Base-by-base conservation (phyloP, 2,329 filamentous ascomycete species). In the Metarhizium album region DNA sequence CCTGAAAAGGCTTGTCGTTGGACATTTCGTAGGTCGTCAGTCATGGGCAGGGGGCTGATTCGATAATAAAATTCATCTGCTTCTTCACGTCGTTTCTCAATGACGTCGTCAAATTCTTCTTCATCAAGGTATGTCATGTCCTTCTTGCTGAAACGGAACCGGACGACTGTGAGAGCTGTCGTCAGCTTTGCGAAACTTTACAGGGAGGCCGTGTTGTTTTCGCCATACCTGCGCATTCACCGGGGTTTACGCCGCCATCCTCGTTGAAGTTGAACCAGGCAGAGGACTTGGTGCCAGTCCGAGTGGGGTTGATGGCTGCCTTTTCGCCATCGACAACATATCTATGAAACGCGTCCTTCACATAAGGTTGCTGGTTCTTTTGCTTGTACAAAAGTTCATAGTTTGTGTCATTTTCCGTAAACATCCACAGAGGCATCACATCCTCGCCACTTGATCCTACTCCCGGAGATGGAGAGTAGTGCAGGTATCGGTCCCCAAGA, bases 391-490 rank as follows among this genome's bases (percentile, higher is more conserved):
- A 75, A 13, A 74, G 69, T 55, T 90, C 75, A 65, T 82, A 85
- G 64, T 97, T 97, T 59, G 87, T 95, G 62, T 97, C 90, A 62
- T 97, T 97, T 60, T 96, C 91, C 1, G 91, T 97, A 69, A 95
- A 97, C 52, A 97, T 74, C 59, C 95, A 73, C 61, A 88, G 74
- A 2, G 93, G 93, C 62, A 90, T 75, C 40, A 97, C 83, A 67
- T 97, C 91, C 33, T 90, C 79, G 33, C 87, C 84, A 55, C 82
- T 86, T 11, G 80, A 73, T 9, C 87, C 89, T 51, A 87, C 82
- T 48, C 90, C 89, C 0, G 91, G 93, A 8, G 91, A 97, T 0
- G 93, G 91, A 1, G 91, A 94, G 53, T 94, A 78, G 54, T 90
- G 79, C 53, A 93, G 76, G 67, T 87, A 95, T 53, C 90, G 81